Base-by-base conservation (phyloP, 371 early-diverging fungal genomes). In the Mortierella sp. region DNA sequence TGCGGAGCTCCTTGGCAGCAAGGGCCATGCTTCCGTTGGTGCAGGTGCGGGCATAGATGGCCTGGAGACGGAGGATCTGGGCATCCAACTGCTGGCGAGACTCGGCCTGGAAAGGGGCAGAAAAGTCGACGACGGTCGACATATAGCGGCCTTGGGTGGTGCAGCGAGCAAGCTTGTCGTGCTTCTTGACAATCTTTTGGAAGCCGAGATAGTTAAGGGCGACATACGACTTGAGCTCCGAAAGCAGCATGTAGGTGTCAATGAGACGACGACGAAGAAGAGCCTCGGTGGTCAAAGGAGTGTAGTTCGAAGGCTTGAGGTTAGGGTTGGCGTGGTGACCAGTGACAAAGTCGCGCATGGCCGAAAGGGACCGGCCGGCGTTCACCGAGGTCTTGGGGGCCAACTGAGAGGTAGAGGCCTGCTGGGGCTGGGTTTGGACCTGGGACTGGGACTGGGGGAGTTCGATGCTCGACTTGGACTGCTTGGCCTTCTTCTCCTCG, bases 151-250 rank as follows among this genome's bases (percentile, higher is more conserved):
- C 21, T 65, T 88, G 60, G 29, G 83, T 75, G 1, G 70, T 72
- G 70, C 77, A 70, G 76, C 89, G 83, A 6, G 96, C 94, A 32
- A 96, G 94, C 88, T 98, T 99, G 90, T 99, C 99, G 85, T 96
- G 97, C 88, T 99, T 99, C 89, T 98, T 99, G 51, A 99, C 89
- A 74, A 99, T 97, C 88, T 98, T 99, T 78, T 93, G 90, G 90
- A 99, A 99, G 4, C 98, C 99, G 4, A 98, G 97, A 74, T 93
- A 90, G 91, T 99, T 99, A 54, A 99, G 92, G 24, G 96, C 94
- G 8, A 96, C 95, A 87, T 95, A 99, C 6, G 97, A 96, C 78
- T 96, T 95, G 35, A 99, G 89, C 83, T 98, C 98, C 35, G 94
- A 93, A 14, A 98, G 83, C 4, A 72, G 77, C 77, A 82, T 78